Evolutionary conservation across 169 alveolate species (phyloP), one percentile per base, ranked within the genome.

Genomic region (Eimeria necatrix): DNA sequence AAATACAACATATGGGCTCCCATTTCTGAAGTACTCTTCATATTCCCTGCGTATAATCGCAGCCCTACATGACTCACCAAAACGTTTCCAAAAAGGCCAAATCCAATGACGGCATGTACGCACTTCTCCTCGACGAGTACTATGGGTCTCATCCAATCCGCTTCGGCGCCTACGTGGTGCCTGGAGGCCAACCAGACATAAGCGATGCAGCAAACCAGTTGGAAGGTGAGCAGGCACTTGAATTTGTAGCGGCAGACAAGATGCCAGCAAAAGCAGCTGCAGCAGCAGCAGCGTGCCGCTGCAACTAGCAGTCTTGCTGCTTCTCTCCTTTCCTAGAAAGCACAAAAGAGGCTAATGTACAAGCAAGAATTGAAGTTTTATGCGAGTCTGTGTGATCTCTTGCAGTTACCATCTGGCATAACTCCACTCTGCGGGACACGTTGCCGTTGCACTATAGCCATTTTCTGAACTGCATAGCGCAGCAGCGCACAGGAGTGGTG

Each of bases 371-470:
- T 48, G 10, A 76, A 20, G 3, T 71, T 76, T 20, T 9, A 2
- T 80, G 26, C 14, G 74, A 6, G 7, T 5, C 22, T 46, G 9
- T 26, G 74, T 81, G 26, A 6, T 26, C 53, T n/a, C 51, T 22
- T 41, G 92, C 92, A 85, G 92, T 85, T 5, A 85, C 92, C 48
- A 59, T 85, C 41, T 85, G 92, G 92, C 92, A 85, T 16, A 85
- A 85, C 51, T 56, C 92, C n/a, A 85, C 92, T 7, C 70, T 85
- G 12, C 56, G 92, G 22, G 92, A 85, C 70, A 12, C 92, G 16
- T n/a, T 85, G 22, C 92, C 92, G 18, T 18, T 85, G 76, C 80
- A 85, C 81, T 85, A 85, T 78, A 85, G 80, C 48, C 92, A 85
- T 16, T 59, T 85, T 0, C 8, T 85, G 4, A 85, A 85, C 60